These are phyloP conservation scores for Colletotrichum truncatum DNA, from an alignment of 2,329 filamentous ascomycete species.

Conservation along the genomic window DNA sequence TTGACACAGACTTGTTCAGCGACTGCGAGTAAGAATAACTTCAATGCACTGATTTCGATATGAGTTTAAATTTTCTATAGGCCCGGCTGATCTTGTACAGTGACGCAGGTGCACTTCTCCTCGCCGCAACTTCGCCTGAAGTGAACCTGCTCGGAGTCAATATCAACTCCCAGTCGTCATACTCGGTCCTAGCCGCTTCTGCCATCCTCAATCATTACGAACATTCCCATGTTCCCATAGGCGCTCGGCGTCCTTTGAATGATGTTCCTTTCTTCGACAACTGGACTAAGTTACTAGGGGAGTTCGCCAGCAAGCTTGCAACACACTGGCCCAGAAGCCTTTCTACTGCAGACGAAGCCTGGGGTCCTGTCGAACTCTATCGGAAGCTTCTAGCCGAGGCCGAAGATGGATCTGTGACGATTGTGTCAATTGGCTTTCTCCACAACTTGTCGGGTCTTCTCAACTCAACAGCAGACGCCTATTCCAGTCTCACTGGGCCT, in stretches of 20 bases:
- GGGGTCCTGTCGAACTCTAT: conserved; percentile 54
- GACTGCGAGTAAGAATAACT: conserved; percentile 51
- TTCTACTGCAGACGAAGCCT: conserved; percentile 45
- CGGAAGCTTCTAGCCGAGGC: conserved; percentile 50
- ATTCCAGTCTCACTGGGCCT: conserved; percentile 47
- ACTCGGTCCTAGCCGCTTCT: conserved; percentile 50
- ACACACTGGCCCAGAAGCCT: conserved; percentile 49
- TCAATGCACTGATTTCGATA: neutral
- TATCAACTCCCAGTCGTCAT: conserved; percentile 50
- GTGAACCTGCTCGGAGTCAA: conserved; percentile 50
- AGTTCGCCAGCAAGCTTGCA: conserved; percentile 56
- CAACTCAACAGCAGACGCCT: conserved; percentile 50
- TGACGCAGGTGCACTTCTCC: conserved; percentile 50
- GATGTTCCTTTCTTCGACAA: conserved; percentile 54
- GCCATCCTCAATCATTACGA: conserved; percentile 52
- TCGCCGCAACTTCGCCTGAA: conserved; percentile 47
- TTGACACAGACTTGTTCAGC: conserved; percentile 57
- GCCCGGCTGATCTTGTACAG: conserved; percentile 36
- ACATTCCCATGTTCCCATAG: conserved; percentile 45
- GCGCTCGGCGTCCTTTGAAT: conserved; percentile 48
- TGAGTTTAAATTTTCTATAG: no score
- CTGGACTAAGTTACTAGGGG: conserved; percentile 47
- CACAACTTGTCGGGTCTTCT: conserved; percentile 57
- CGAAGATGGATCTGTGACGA: conserved; percentile 51
- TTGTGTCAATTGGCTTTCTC: conserved; percentile 56